Percentiles rank a stretch among this genome's conserved stretches.
phyloP scores from a whole-genome alignment of 345 rosid species.

The Reutealis trisperma region DNA sequence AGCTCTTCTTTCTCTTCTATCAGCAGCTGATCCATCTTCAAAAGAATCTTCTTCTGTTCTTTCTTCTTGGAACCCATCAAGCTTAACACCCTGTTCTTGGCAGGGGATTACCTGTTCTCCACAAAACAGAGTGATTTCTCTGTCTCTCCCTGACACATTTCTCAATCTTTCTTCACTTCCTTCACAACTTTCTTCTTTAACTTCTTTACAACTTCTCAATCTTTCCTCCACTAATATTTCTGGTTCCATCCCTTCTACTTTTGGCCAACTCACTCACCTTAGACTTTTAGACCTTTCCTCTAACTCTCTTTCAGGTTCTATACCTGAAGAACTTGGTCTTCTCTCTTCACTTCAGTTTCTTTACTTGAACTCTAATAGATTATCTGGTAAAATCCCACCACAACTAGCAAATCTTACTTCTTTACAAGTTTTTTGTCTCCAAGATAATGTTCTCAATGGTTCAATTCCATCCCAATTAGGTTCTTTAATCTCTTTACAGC shows the following conservation, averaged over 20 bases:
- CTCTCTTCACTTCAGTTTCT: slow-evolving; percentile 83
- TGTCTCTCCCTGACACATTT: slow-evolving; percentile 75
- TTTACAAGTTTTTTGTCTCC: slow-evolving; percentile 77
- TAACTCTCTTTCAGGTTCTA: slow-evolving; percentile 74
- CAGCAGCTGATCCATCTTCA: slow-evolving; percentile 47
- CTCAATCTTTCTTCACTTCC: slow-evolving; percentile 85
- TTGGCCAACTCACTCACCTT: slow-evolving; percentile 64
- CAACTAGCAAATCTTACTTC: slow-evolving; percentile 65
- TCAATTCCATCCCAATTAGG: slow-evolving; percentile 85
- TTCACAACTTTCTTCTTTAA: slow-evolving; percentile 65
- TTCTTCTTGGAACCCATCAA: slow-evolving; percentile 79
- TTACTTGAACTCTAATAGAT: slow-evolving; percentile 72
- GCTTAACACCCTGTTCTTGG: slow-evolving; percentile 89
- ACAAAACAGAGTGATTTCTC: slow-evolving; percentile 75
- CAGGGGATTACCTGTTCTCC: slow-evolving; percentile 85
- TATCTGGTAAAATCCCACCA: slow-evolving; percentile 66
- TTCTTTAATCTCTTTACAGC: slow-evolving; percentile 70
- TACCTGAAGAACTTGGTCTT: slow-evolving; percentile 71
- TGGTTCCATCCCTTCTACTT: slow-evolving; percentile 78
- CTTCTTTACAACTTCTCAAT: slow-evolving; percentile 84
- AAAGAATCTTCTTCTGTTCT: slow-evolving; percentile 55
- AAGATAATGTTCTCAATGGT: slow-evolving; percentile 80
- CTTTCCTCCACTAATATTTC: slow-evolving; percentile 88
- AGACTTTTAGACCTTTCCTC: slow-evolving; percentile 90
- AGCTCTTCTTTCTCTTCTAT: slow-evolving; percentile 64